Percentiles rank a stretch among this genome's conserved stretches.
Evolutionary conservation across 352 stramenopile genomes (phyloP).

Genomic region (Pythium graminicola): DNA sequence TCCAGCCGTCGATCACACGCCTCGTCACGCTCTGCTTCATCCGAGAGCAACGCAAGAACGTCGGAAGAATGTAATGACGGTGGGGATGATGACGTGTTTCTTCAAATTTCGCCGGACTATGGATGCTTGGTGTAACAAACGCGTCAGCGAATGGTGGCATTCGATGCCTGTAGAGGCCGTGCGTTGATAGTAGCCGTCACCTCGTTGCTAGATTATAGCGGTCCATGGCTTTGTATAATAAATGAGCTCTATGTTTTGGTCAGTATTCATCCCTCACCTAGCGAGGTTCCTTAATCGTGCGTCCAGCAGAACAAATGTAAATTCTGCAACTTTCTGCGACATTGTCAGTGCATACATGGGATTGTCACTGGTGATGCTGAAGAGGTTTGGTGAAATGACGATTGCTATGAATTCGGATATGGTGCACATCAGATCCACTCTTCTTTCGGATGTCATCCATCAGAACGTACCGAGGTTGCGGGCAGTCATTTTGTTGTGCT

Average conservation of each 20-base stretch:
- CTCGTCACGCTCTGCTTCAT: slow-evolving; percentile 39
- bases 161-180: background rate
- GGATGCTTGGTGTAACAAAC: slow-evolving; percentile 60
- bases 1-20: slow-evolving; percentile 29
- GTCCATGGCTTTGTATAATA: slow-evolving; percentile 23
- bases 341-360: slow-evolving; percentile 61
- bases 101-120: slow-evolving; percentile 80
- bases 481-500: slow-evolving; percentile 71
- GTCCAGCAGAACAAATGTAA: slow-evolving; percentile 42
- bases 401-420: slow-evolving; percentile 65
- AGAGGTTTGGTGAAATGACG: slow-evolving; percentile 73
- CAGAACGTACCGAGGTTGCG: slow-evolving; percentile 60
- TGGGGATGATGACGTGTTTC: slow-evolving; percentile 70
- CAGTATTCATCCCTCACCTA: slow-evolving; percentile 1
- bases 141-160: background rate
- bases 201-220: slow-evolving; percentile 18
- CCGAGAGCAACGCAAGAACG: slow-evolving; percentile 19
- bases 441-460: too few relatives aligned
- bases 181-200: background rate
- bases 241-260: background rate
- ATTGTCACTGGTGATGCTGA: slow-evolving; percentile 59
- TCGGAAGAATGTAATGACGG: slow-evolving; percentile 14
- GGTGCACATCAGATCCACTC: too few relatives aligned
- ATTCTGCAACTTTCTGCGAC: slow-evolving; percentile 71
- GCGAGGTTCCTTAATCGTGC: slow-evolving; percentile 25